phyloP scores from a whole-genome alignment of 2,329 filamentous ascomycete species.

The Trichoderma sp. region DNA sequence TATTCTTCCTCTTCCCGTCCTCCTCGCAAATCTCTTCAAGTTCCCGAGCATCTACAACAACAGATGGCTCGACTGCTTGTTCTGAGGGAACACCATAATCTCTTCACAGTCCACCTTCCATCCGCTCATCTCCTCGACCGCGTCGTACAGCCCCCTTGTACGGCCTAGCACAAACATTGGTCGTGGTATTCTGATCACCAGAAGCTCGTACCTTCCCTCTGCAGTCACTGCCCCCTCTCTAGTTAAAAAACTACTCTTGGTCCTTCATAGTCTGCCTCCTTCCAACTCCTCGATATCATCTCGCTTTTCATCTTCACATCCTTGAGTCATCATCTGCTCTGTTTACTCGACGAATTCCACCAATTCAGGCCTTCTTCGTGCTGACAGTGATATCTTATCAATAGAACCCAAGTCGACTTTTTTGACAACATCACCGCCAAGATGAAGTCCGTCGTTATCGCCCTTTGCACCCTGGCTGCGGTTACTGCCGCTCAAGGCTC shows the following conservation, averaged over 20 bases:
- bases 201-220: slow-evolving; percentile 20
- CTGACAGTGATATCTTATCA: slow-evolving; percentile 7
- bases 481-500: slow-evolving; percentile 42
- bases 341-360: background rate
- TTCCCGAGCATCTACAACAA: slow-evolving; percentile 12
- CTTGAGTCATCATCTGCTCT: background rate
- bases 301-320: background rate
- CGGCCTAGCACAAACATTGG: slow-evolving; percentile 31
- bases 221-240: slow-evolving; percentile 15
- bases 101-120: slow-evolving; percentile 20
- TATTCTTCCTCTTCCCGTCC: background rate
- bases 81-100: slow-evolving; percentile 19
- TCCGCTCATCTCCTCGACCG: slow-evolving; percentile 19
- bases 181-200: slow-evolving; percentile 19
- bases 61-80: slow-evolving; percentile 1
- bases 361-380: background rate
- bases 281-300: background rate
- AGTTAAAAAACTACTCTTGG: background rate
- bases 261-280: background rate
- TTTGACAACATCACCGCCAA: slow-evolving; percentile 33
- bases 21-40: background rate
- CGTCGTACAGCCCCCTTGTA: slow-evolving; percentile 31
- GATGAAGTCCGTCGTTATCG: slow-evolving; percentile 50
- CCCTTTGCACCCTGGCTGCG: slow-evolving; percentile 42
- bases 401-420: slow-evolving; percentile 6